Conservation (phyloP, 148 eudicot species). For the Persicaria tinctoria region DNA sequence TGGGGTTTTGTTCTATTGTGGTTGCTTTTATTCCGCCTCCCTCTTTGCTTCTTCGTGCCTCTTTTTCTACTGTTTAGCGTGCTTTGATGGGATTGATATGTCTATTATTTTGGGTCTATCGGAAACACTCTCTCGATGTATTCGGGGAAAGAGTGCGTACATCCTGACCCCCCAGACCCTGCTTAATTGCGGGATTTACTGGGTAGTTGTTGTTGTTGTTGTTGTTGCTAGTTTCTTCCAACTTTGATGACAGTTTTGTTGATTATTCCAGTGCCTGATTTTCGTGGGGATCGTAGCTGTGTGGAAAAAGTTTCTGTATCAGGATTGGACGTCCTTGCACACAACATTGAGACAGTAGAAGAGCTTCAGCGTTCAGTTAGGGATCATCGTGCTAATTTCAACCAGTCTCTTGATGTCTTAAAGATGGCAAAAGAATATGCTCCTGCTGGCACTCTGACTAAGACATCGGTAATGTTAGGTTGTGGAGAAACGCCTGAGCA, state of each 20-base stretch:
- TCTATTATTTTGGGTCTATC: too few species aligned
- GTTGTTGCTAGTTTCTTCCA: constrained; percentile 4
- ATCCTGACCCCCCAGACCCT: too few species aligned
- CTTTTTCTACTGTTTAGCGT: too few species aligned
- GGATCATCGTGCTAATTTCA: constrained; percentile 92
- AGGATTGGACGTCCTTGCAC: constrained; percentile 89
- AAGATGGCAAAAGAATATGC: constrained; percentile 77
- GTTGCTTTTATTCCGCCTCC: too few species aligned
- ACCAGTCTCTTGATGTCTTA: constrained; percentile 82
- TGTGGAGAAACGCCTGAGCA: constrained; percentile 97
- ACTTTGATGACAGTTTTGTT: background rate
- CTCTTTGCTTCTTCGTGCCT: too few species aligned
- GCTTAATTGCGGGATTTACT: too few species aligned
- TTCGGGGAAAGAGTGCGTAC: too few species aligned
- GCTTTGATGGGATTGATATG: too few species aligned
- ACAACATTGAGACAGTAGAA: constrained; percentile 96
- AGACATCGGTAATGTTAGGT: constrained; percentile 92
- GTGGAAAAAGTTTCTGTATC: constrained; percentile 86
- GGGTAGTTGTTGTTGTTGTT: too few species aligned
- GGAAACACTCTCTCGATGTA: too few species aligned
- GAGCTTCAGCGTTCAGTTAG: constrained; percentile 84
- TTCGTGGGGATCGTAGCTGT: constrained; percentile 70
- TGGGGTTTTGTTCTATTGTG: too few species aligned
- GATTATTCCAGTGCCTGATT: constrained; percentile 75
- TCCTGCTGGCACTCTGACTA: constrained; percentile 87